Conservation (phyloP, 169 alveolate genomes). For the Eimeria zaria region DNA sequence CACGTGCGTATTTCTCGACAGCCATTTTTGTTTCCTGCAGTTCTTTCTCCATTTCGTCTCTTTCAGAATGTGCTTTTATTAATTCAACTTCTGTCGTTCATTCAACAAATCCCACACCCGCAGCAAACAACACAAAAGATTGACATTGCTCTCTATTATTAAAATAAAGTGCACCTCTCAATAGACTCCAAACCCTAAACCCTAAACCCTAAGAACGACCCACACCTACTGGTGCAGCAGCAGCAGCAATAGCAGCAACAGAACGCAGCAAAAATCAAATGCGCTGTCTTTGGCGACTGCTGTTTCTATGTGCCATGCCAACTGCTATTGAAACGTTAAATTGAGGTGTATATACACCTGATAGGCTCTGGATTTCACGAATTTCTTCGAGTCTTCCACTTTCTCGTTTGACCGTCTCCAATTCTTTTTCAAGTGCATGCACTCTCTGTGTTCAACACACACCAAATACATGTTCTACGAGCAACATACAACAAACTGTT, state of each 20-base stretch:
- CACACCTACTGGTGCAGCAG: too few species aligned
- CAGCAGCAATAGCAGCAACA: too few species aligned
- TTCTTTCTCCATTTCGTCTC: constrained; percentile 73
- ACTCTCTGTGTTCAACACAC: constrained; percentile 27
- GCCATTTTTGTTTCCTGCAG: constrained; percentile 26
- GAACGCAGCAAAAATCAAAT: too few species aligned
- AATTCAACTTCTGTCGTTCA: constrained; percentile 32
- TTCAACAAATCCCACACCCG: background rate
- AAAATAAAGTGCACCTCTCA: too few species aligned
- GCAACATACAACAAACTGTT: background rate
- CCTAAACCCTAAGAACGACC: too few species aligned
- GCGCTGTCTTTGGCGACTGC: background rate
- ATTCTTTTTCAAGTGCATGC: constrained; percentile 45
- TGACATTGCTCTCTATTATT: too few species aligned
- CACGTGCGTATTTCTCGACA: constrained; percentile 29
- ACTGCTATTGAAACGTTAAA: background rate
- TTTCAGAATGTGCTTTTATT: constrained; percentile 53
- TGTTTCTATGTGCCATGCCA: background rate
- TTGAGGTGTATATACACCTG: background rate
- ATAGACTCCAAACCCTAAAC: background rate
- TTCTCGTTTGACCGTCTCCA: constrained; percentile 39
- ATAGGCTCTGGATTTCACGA: constrained; percentile 42
- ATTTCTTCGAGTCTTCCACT: constrained; percentile 24
- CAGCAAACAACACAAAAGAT: background rate
- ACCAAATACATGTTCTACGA: background rate